A percentile compares a stretch with the other conserved stretches of the same genome.
These are phyloP conservation scores for Didymella lethalis DNA, from an alignment of 2,329 filamentous ascomycete species.

Conservation along the genomic window DNA sequence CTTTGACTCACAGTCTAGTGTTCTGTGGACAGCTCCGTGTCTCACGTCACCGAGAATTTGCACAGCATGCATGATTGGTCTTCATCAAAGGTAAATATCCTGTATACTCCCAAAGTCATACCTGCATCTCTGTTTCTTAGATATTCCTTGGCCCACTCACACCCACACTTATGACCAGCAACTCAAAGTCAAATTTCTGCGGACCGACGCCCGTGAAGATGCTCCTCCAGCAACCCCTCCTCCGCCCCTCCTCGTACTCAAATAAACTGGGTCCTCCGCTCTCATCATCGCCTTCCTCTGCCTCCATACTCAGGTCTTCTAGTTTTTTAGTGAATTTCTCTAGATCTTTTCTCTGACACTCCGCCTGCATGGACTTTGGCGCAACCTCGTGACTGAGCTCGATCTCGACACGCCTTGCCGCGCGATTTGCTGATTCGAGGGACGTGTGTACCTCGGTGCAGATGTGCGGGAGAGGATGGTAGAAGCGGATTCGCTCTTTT, in stretches of 20 bases:
- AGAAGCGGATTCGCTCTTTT: slow-evolving; percentile 9
- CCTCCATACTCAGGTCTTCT: slow-evolving; percentile 13
- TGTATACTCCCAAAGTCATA: neutral
- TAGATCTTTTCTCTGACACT: slow-evolving; percentile 29
- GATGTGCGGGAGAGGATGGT: slow-evolving; percentile 20
- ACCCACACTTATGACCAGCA: slow-evolving; percentile 31
- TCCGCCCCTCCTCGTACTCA: slow-evolving; percentile 3
- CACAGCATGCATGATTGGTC: neutral
- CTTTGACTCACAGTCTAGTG: neutral
- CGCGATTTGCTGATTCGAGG: slow-evolving; percentile 34
- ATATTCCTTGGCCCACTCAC: slow-evolving; percentile 43
- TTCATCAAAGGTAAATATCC: neutral
- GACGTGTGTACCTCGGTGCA: slow-evolving; percentile 35
- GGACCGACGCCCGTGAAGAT: slow-evolving; percentile 33
- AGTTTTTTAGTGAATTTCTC: slow-evolving; percentile 26
- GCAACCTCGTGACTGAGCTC: slow-evolving; percentile 33
- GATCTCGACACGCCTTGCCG: slow-evolving; percentile 37
- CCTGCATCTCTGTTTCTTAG: slow-evolving; percentile 1
- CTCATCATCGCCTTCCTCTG: neutral
- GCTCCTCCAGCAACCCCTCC: slow-evolving; percentile 33
- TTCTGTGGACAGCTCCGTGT: no score
- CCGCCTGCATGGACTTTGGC: slow-evolving; percentile 10
- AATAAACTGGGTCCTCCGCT: neutral
- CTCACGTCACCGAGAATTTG: neutral
- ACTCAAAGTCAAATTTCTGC: slow-evolving; percentile 31